Conservation (phyloP, 225 moss, liverwort and hornwort species). For the Thuidium tamariscinum region DNA sequence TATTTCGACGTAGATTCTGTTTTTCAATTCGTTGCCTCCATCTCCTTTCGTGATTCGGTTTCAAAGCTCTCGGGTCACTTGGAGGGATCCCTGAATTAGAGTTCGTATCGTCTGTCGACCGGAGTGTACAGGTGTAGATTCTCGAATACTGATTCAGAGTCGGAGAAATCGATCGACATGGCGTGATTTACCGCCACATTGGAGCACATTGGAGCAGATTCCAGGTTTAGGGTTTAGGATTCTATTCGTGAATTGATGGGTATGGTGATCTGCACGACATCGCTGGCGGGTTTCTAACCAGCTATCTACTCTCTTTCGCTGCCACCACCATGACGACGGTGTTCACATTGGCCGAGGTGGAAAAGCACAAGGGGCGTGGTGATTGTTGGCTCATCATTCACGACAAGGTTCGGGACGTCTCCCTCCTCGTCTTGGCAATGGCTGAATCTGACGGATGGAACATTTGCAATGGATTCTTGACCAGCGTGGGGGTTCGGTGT, state of each 20-base stretch:
- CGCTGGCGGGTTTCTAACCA: neutral
- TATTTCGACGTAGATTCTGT: neutral
- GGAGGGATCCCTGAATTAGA: neutral
- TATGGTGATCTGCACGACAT: neutral
- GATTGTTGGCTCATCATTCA: slow-evolving; percentile 28
- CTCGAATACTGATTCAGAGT: neutral
- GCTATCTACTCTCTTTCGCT: neutral
- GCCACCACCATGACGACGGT: neutral
- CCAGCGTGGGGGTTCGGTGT: neutral
- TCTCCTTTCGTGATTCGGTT: neutral
- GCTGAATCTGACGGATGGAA: neutral
- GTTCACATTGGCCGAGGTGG: slow-evolving; percentile 5
- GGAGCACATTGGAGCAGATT: neutral
- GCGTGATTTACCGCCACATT: neutral
- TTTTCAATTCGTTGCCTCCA: neutral
- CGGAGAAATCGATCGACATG: neutral
- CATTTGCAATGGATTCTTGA: neutral
- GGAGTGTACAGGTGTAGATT: neutral
- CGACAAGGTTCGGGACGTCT: slow-evolving; percentile 7
- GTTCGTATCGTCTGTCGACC: neutral
- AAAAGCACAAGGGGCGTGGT: neutral
- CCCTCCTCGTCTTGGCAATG: neutral
- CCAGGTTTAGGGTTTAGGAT: neutral
- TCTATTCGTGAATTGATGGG: neutral
- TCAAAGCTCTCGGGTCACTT: neutral